Evolutionary conservation across 768 basidiomycete species (phyloP).

Genomic region (Hirschioporus abietinus): DNA sequence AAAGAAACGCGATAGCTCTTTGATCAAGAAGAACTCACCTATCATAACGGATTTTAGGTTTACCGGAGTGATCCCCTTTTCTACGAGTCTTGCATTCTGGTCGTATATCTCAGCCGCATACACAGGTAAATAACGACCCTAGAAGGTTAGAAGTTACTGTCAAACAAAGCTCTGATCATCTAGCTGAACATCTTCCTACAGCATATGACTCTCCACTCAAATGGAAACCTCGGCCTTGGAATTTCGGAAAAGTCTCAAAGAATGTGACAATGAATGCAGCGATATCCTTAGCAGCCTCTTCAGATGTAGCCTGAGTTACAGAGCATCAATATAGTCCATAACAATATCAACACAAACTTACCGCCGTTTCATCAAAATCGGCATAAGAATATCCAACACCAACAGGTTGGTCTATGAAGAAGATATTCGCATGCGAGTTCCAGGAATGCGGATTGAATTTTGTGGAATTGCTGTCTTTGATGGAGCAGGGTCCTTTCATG

Average conservation of each 20-base stretch:
- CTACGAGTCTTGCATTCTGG: constrained; percentile 35
- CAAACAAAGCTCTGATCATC: not conserved
- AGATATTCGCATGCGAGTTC: constrained; percentile 61
- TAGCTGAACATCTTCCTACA: constrained; percentile 24
- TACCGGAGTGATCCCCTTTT: constrained; percentile 43
- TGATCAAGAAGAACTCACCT: constrained; percentile 24
- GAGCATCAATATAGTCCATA: not conserved
- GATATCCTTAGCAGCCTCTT: constrained; percentile 65
- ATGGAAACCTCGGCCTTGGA: constrained; percentile 63
- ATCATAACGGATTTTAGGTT: constrained; percentile 47
- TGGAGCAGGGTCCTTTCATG: constrained; percentile 57
- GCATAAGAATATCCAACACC: constrained; percentile 37
- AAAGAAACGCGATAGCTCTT: not conserved
- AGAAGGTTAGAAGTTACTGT: not conserved
- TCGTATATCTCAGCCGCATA: constrained; percentile 46
- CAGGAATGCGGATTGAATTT: constrained; percentile 56
- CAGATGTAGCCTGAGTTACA: constrained; percentile 45
- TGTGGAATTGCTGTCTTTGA: constrained; percentile 46
- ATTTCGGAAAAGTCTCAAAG: constrained; percentile 67
- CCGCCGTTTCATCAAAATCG: constrained; percentile 55
- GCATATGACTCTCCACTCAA: constrained; percentile 57
- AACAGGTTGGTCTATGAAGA: constrained; percentile 40
- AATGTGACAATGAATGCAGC: constrained; percentile 68
- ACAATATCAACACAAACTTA: constrained; percentile 24
- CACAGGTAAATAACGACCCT: constrained; percentile 30